phyloP scores from a whole-genome alignment of 2,329 filamentous ascomycete species.

The Pseudophaeomoniella oleicola region DNA sequence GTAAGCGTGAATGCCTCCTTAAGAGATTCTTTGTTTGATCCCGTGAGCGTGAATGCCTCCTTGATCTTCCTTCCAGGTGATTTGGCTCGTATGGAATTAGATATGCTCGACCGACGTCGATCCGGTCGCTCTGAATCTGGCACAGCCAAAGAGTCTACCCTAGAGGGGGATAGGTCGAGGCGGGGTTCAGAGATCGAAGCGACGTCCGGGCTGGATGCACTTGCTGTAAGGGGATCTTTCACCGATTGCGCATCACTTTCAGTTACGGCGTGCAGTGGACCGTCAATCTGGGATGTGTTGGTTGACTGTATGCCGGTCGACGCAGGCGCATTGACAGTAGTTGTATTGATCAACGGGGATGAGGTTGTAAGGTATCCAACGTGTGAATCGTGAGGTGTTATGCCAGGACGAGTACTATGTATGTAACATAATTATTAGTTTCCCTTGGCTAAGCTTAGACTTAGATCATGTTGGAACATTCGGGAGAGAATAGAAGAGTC shows the following conservation, averaged over 20 bases:
- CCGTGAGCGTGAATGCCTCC: constrained; percentile 46
- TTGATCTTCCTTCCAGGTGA: constrained; percentile 60
- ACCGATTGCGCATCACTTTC: not conserved
- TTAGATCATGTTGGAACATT: too few relatives aligned
- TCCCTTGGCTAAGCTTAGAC: too few relatives aligned
- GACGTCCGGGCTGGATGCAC: not conserved
- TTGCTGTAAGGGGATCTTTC: not conserved
- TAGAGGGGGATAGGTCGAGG: constrained; percentile 20
- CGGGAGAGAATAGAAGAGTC: too few relatives aligned
- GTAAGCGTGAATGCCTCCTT: constrained; percentile 51
- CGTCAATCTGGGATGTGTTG: constrained; percentile 1
- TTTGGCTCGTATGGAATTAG: constrained; percentile 37
- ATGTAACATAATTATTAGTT: constrained; percentile 16
- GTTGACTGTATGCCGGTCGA: not conserved
- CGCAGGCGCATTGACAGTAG: constrained; percentile 24
- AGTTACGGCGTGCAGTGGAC: constrained; percentile 7
- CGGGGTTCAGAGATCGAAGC: constrained; percentile 24
- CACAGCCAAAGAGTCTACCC: constrained; percentile 17
- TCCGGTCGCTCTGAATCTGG: constrained; percentile 21
- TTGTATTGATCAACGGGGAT: constrained; percentile 50
- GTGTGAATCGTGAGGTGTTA: constrained; percentile 48
- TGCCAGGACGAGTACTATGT: constrained; percentile 29
- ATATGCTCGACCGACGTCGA: constrained; percentile 4
- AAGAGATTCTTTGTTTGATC: constrained; percentile 40
- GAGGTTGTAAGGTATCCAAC: constrained; percentile 54